Base-by-base conservation (phyloP, 23 red algal species). In the Gracilariopsis chorda region DNA sequence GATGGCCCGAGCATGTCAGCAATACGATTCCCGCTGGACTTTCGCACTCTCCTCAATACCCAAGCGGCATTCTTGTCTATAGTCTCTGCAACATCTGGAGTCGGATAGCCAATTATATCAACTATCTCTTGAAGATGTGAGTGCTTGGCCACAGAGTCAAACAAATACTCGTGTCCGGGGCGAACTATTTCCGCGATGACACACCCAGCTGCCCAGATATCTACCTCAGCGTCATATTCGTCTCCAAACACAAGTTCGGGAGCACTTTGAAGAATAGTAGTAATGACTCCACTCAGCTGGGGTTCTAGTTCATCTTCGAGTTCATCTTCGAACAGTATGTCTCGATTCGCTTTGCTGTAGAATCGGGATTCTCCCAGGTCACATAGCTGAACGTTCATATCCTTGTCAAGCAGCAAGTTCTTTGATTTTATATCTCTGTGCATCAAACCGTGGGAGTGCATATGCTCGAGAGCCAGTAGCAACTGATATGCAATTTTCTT, bases 181-280 rank as follows among this genome's bases (percentile, higher is more conserved):
- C 82, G 69, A 40, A 96, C 32, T 40, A 99, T 34, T 61, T 96
- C 90, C 24, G 87, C 91, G 28, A 99, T 85, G 28, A 99, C 92
- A 86, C 94, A 96, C 17, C 93, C 97, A 28, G 87, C 90, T 33
- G 89, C 89, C 97, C 97, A 99, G 40, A 99, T 90, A 72, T 99
- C 97, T 48, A 99, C 90, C 41, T 91, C 90, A 25, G 75, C 92
- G 40, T 83, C 91, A 82, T 99, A 99, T 16, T 80, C 71, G 4
- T 82, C 84, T n/a, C 87, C 90, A 14, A 99, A 78, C 37, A 81
- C 60, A 32, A 98, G 82, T 77, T 98, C 96, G 3, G 96, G 96
- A 19, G 96, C 96, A 48, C 86, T 81, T 61, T 94, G 93, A 19
- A 83, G 36, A 16, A 79, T 79, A 48, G 96, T 98, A 21, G 63